Conservation (phyloP, 2,329 filamentous ascomycete genomes). For the Ophiostoma ulmi region DNA sequence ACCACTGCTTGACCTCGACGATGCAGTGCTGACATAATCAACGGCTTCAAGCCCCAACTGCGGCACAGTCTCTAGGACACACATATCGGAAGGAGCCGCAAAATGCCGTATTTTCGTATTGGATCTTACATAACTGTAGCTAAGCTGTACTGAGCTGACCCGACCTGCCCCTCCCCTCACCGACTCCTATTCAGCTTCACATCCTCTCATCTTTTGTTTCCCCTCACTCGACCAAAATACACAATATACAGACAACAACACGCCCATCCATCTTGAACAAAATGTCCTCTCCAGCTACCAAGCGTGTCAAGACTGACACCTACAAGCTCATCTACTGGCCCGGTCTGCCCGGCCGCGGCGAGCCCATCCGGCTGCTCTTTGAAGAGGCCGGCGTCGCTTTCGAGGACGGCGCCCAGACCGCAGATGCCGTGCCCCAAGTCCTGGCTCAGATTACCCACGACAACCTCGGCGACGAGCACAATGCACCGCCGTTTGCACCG, state of each 20-base stretch:
- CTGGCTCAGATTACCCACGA: constrained; percentile 42
- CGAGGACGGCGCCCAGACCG: constrained; percentile 50
- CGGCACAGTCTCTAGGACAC: too few species aligned
- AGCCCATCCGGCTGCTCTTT: constrained; percentile 66
- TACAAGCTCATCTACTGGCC: constrained; percentile 71
- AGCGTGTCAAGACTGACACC: constrained; percentile 35
- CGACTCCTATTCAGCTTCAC: not conserved
- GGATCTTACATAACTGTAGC: not conserved
- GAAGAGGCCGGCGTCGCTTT: constrained; percentile 64
- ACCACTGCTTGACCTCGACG: too few species aligned
- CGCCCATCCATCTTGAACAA: not conserved
- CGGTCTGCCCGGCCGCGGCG: constrained; percentile 65
- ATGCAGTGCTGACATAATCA: too few species aligned
- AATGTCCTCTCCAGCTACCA: constrained; percentile 26
- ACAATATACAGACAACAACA: not conserved
- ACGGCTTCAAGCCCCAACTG: too few species aligned
- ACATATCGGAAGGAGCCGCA: not conserved
- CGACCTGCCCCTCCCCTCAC: not conserved
- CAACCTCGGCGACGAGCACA: constrained; percentile 40
- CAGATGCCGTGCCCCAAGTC: constrained; percentile 50
- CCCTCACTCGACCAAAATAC: not conserved
- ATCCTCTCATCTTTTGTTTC: not conserved
- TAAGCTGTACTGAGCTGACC: not conserved
- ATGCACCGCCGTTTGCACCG: constrained; percentile 62
- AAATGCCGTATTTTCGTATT: not conserved